These are phyloP conservation scores for Claviceps fusiformis DNA, from an alignment of 2,329 filamentous ascomycete genomes.

Conservation along the genomic window DNA sequence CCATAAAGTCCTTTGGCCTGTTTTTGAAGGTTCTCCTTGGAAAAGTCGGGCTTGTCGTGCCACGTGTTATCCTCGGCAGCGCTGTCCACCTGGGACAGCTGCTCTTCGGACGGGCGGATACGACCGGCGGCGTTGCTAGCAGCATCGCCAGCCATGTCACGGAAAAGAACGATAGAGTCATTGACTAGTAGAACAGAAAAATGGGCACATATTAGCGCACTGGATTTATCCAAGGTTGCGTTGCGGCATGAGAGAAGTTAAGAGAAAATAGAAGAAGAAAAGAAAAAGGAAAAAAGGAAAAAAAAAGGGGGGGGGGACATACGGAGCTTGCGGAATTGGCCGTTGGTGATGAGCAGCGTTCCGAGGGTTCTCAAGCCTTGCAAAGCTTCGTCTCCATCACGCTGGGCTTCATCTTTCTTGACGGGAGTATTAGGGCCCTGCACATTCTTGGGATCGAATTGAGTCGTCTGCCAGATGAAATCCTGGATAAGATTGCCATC, in stretches of 20 bases:
- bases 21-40: constrained; percentile 53
- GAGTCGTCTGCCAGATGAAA: constrained; percentile 87
- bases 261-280: too few relatives aligned
- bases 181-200: constrained; percentile 33
- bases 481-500: constrained; percentile 88
- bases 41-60: constrained; percentile 75
- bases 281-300: too few relatives aligned
- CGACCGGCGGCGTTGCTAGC: constrained; percentile 63
- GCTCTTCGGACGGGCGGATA: constrained; percentile 66
- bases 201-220: background rate
- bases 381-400: constrained; percentile 72
- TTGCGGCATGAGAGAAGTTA: background rate
- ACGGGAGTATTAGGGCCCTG: constrained; percentile 51
- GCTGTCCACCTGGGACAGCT: constrained; percentile 63
- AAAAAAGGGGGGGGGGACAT: constrained; percentile 24
- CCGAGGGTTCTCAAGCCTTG: constrained; percentile 81
- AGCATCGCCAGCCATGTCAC: constrained; percentile 85
- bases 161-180: constrained; percentile 67
- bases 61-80: constrained; percentile 85
- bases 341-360: constrained; percentile 83
- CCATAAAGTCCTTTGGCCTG: constrained; percentile 52
- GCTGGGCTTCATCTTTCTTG: constrained; percentile 61
- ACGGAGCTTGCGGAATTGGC: constrained; percentile 86
- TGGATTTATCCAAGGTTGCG: background rate
- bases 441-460: constrained; percentile 52